Conservation (phyloP, 257 asterid species). For the Apocynum venetum region DNA sequence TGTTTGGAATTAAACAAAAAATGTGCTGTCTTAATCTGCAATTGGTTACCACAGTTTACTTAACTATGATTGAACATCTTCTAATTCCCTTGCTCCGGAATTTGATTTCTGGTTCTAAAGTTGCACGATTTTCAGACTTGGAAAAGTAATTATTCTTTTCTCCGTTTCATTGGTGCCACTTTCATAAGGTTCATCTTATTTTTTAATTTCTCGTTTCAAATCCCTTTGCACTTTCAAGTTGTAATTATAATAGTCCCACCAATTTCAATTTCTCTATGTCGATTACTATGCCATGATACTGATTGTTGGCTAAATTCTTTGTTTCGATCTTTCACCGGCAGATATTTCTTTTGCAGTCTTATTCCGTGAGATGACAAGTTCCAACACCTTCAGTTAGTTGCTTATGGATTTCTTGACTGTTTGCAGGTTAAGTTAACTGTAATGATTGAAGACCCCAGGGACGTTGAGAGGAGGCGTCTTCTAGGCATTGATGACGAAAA, state of each 20-base stretch:
- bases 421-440: slow-evolving; percentile 76
- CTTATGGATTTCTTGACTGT: not conserved
- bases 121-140: not conserved
- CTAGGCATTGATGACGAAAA: slow-evolving; percentile 90
- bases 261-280: not conserved
- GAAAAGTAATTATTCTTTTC: not conserved
- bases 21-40: too few relatives aligned
- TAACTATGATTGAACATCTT: not conserved
- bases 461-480: slow-evolving; percentile 83
- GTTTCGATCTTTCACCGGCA: not conserved
- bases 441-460: slow-evolving; percentile 96
- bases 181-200: not conserved
- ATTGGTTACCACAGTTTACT: not conserved
- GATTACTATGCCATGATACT: not conserved
- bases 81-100: not conserved
- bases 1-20: not conserved
- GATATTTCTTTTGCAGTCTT: not conserved
- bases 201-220: not conserved
- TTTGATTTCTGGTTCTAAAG: not conserved
- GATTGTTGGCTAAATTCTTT: not conserved
- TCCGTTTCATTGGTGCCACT: not conserved
- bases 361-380: too few relatives aligned
- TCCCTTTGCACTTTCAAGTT: not conserved
- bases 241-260: not conserved
- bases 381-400: not conserved